Base-by-base conservation (phyloP, 23 red algal species). In the Gracilaria gracilis region DNA sequence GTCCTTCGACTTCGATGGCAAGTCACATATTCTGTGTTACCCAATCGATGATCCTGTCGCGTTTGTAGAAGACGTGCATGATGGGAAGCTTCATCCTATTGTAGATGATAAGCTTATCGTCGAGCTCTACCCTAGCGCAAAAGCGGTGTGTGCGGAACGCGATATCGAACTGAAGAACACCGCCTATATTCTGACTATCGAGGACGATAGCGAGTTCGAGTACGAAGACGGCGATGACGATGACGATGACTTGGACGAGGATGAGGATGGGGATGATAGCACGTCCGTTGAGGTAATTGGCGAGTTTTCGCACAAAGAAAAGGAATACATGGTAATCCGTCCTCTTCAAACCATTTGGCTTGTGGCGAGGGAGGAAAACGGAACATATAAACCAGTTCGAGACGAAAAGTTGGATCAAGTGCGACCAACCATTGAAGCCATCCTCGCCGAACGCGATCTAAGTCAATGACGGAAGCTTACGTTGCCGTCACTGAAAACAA, bases 1-100 rank as follows among this genome's bases (percentile, higher is more conserved):
- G 13, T 29, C 21, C 20, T 58, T 89, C 23, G 54, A 78, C 25
- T 67, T 65, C 32, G 74, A 89, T 24, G 85, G 54, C 6, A 33
- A 47, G 36, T 58, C 48, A 23, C 75, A 89, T 23, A 39, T 79
- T 42, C 31, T 89, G 17, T 89, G 85, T 35, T 89, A 77, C 74
- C 85, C 85, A 35, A 71, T 78, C 44, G 69, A 89, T 67, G 85
- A 89, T 34, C 46, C 71, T 9, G 85, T 89, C 28, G 71, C 67
- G 38, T 27, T 89, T 7, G 85, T 69, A 9, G 17, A 70, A 42
- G 51, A 48, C 25, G 2, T 54, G 4, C 48, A 38, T 53, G 70
- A 61, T 16, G 72, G 67, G 9, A 51, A 59, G n/a, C 67, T 89
- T 58, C 37, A 78, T 28, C 29, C 67, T 34, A 16, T 89, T 57